These are phyloP conservation scores for Dothidotthia symphoricarpi DNA, from an alignment of 2,329 filamentous ascomycete species.

Conservation along the genomic window DNA sequence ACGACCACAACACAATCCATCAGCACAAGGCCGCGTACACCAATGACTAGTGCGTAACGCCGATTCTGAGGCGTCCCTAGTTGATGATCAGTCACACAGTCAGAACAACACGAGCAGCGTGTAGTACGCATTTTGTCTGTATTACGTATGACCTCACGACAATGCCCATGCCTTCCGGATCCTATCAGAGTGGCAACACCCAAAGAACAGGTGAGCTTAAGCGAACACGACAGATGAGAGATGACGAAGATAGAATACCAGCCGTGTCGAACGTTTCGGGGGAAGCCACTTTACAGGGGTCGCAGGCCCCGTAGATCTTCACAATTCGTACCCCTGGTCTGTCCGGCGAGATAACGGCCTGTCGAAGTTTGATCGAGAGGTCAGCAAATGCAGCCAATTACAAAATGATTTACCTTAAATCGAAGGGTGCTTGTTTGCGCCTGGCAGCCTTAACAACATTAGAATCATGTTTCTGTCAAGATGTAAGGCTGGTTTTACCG, in stretches of 20 bases:
- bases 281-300: constrained; percentile 35
- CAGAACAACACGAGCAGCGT: constrained; percentile 14
- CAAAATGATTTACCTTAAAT: constrained; percentile 26
- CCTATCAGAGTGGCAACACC: constrained; percentile 2
- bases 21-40: constrained; percentile 16
- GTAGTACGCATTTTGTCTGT: constrained; percentile 15
- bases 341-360: constrained; percentile 26
- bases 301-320: constrained; percentile 29
- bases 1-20: too few relatives aligned
- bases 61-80: constrained; percentile 22
- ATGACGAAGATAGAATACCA: constrained; percentile 1
- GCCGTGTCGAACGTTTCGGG: constrained; percentile 29
- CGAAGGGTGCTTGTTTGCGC: constrained; percentile 20
- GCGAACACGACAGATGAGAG: constrained; percentile 3
- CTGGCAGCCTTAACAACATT: constrained; percentile 27
- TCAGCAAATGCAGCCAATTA: constrained; percentile 16
- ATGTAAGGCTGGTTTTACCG: background rate
- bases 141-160: constrained; percentile 21
- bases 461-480: too few relatives aligned
- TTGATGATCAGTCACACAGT: constrained; percentile 31
- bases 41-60: constrained; percentile 23
- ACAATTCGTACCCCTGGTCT: constrained; percentile 21
- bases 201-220: background rate
- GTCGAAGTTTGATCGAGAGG: constrained; percentile 32
- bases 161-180: constrained; percentile 3